Evolutionary conservation across 352 stramenopile species (phyloP), one percentile per base, ranked within the genome.

Genomic region (Phytopythium chamaehyphon): DNA sequence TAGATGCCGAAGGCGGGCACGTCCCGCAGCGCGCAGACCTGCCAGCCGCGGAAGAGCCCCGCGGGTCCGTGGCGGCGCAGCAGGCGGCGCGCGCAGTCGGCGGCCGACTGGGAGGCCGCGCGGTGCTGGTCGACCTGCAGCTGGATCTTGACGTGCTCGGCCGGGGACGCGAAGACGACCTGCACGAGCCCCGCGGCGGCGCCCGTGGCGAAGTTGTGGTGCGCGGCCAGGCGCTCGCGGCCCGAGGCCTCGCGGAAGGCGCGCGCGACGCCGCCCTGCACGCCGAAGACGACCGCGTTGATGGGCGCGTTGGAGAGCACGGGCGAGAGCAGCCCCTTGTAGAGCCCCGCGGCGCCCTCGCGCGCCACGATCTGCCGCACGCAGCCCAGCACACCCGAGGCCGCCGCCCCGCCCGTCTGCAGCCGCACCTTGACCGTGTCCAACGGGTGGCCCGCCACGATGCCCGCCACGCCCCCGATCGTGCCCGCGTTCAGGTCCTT

Each of bases 351-450:
- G 11, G 75, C 64, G 1, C 83, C 83, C 28, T 94, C 83, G 6
- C 65, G 68, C n/a, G 50, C 38, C 1, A 73, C 52, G 46, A 92
- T 89, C 23, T 71, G 57, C 8, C 66, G 69, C 37, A 90, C 33
- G 36, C 73, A 81, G 46, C 62, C 66, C 24, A 82, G 15, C 37
- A 90, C 59, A 40, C 76, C 73, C 26, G 53, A 54, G 33, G 57
- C 28, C 9, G 54, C 35, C 23, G 59, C 56, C 26, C 50, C 42
- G 47, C 61, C 67, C 19, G 83, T 95, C 66, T 95, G 85, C 42
- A 93, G 58, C 38, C 85, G 81, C 54, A 93, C 83, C 59, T 95
- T 95, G 57, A 95, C 76, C 21, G 85, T 95, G 68, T 95, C 85
- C 23, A 95, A 69, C 22, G 85, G 85, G 49, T 95, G 85, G 11